These are phyloP conservation scores for Linum trigynum DNA, from an alignment of 345 rosid genomes.

Conservation along the genomic window DNA sequence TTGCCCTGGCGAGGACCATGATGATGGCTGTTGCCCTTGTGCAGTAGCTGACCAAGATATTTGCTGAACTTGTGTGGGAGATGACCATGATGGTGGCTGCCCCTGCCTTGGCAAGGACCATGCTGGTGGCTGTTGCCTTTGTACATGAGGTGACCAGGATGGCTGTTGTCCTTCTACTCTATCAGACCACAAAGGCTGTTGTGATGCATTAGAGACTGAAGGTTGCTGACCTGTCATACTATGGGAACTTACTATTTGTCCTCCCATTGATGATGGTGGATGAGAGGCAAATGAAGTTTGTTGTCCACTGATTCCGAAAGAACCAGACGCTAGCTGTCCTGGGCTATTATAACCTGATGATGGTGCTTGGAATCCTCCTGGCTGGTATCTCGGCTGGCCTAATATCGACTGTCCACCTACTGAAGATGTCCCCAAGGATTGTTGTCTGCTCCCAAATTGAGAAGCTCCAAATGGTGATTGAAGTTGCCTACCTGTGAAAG, in stretches of 20 bases:
- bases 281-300: not conserved
- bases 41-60: conserved; percentile 1
- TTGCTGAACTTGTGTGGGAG: conserved; percentile 3
- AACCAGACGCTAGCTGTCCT: not conserved
- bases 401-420: conserved; percentile 4
- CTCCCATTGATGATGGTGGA: not conserved
- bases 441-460: conserved; percentile 13
- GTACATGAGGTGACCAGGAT: not conserved
- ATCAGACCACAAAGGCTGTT: not conserved
- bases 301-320: not conserved
- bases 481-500: conserved; percentile 6
- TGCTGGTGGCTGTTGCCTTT: not conserved
- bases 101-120: not conserved
- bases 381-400: conserved; percentile 2
- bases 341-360: not conserved
- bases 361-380: conserved; percentile 1
- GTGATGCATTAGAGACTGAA: not conserved
- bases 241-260: too few species aligned
- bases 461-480: conserved; percentile 9
- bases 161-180: conserved; percentile 4
- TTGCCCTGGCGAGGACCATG: conserved; percentile 3
- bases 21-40: conserved; percentile 6
- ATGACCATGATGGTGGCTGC: too few species aligned
- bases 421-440: conserved; percentile 9
- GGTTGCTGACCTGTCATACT: conserved; percentile 1